A percentile compares a stretch with the other conserved stretches of the same genome.
Evolutionary conservation across 345 rosid species (phyloP).

Genomic region (Linum tenue): DNA sequence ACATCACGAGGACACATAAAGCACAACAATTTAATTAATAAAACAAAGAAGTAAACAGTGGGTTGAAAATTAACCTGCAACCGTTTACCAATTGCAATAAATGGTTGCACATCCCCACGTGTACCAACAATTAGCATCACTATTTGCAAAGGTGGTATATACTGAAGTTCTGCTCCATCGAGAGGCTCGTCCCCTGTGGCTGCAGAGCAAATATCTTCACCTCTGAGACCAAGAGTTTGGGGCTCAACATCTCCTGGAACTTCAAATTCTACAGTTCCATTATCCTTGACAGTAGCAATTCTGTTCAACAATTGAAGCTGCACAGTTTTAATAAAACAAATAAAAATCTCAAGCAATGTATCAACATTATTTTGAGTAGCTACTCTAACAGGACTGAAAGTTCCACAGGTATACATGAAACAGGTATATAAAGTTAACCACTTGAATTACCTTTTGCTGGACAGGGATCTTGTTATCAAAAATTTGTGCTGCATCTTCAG

Average conservation of each 20-base stretch:
- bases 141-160: constrained; percentile 43
- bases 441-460: constrained; percentile 53
- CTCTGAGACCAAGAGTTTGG: constrained; percentile 28
- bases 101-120: constrained; percentile 90
- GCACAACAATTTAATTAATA: neutral
- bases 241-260: constrained; percentile 73
- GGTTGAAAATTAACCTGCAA: constrained; percentile 43
- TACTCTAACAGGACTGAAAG: neutral
- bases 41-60: neutral
- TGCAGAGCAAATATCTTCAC: constrained; percentile 26
- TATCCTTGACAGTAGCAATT: constrained; percentile 88
- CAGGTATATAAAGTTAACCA: neutral
- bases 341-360: constrained; percentile 11
- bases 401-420: neutral
- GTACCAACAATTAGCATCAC: constrained; percentile 44
- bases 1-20: neutral
- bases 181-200: constrained; percentile 48
- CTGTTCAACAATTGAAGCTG: constrained; percentile 78
- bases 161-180: constrained; percentile 51
- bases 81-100: constrained; percentile 73
- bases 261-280: constrained; percentile 92
- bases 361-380: constrained; percentile 4
- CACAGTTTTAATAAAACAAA: constrained; percentile 24
- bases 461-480: constrained; percentile 62
- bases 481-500: constrained; percentile 72